phyloP scores from a whole-genome alignment of 495 filamentous ascomycete species.

The Penicillium ochrochloron region DNA sequence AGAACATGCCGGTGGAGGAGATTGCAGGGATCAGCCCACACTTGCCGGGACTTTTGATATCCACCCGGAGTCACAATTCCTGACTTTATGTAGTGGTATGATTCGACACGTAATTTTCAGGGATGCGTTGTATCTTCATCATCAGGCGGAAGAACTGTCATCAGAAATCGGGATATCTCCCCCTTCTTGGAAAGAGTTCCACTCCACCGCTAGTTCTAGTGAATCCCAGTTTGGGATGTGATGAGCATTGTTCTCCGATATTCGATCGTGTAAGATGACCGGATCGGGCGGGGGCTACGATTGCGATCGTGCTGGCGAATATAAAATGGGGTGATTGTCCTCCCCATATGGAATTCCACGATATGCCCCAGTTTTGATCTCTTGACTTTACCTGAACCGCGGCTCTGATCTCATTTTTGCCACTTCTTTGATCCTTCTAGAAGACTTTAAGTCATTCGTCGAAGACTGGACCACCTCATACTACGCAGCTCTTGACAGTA shows the following conservation, averaged over 20 bases:
- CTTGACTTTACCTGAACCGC: neutral
- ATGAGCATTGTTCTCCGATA: conserved; percentile 9
- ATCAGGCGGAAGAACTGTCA: conserved; percentile 1
- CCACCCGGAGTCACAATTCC: conserved; percentile 4
- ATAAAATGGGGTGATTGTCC: conserved; percentile 25
- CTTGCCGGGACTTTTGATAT: conserved; percentile 20
- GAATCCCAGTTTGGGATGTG: conserved; percentile 11
- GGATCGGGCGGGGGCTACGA: conserved; percentile 10
- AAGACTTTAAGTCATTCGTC: neutral
- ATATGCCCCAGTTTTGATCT: conserved; percentile 22
- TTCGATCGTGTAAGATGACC: neutral
- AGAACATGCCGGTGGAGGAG: conserved; percentile 22
- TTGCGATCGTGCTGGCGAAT: neutral
- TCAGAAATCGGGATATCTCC: conserved; percentile 14
- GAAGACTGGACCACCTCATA: neutral
- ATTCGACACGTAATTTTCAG: conserved; percentile 16
- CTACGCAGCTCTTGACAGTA: neutral
- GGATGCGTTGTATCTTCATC: neutral
- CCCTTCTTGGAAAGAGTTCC: conserved; percentile 19
- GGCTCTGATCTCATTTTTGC: neutral
- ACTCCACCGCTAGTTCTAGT: conserved; percentile 8
- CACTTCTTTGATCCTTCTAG: conserved; percentile 4
- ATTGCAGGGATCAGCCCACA: conserved; percentile 36
- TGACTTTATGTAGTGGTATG: conserved; percentile 17
- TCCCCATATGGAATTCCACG: conserved; percentile 24